Evolutionary conservation across 1,284 basidiomycete species (phyloP), one percentile per base, ranked within the genome.

Genomic region (Tilletia walkeri): DNA sequence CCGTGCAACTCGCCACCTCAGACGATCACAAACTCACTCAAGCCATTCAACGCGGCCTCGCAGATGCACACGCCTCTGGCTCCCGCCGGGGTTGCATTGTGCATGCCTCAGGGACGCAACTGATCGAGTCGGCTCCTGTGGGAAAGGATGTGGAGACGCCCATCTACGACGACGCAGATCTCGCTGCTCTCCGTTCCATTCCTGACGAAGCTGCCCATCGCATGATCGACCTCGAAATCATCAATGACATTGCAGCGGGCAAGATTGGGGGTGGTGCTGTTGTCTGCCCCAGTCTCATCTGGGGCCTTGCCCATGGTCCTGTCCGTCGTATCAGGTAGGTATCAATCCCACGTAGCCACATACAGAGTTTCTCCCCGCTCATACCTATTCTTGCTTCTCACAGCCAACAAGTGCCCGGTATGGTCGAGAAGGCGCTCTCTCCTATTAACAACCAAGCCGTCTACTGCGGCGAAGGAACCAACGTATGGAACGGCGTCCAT

Each of bases 151-250:
- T 67, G 3, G 68, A 70, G 53, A 71, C 70, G 9, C 39, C 38
- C 14, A 24, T 41, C n/a, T 72, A 68, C 45, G 66, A 72, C 48
- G 71, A 72, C 65, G 10, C 53, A 7, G 48, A 67, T 59, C 2
- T 38, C 2, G 59, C 59, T 5, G n/a, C 20, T 7, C 34, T 72
- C 38, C 20, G 30, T 4, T 34, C 36, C 45, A 72, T 72, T n/a
- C 56, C 71, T 6, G 71, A 72, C 39, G n/a, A n/a, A 5, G 71
- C 71, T 34, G 69, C 71, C 6, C 71, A 72, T 59, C 68, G 71
- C 12, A 14, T n/a, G 20, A 72, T 72, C 61, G 71, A 72, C 47
- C 70, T 72, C 16, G 66, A 70, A 30, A 72, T 72, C 53, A 70
- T 18, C 18, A 9, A 45, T 6, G 69, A 50, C n/a, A 45, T 67